phyloP scores from a whole-genome alignment of 164 flowering plant species.

The Annona cherimola region DNA sequence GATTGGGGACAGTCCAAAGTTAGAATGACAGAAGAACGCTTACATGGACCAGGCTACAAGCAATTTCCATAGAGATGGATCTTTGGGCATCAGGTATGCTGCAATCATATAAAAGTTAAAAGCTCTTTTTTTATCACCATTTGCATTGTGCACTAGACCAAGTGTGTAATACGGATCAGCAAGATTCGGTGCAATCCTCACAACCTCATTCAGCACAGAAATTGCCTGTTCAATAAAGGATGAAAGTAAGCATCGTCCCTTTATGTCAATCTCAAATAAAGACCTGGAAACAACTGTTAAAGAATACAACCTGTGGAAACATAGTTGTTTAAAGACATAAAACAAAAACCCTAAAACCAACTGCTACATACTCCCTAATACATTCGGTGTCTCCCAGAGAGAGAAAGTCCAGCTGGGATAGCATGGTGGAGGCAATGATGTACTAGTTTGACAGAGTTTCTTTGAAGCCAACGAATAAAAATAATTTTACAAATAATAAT shows the following conservation, averaged over 20 bases:
- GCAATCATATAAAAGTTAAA: conserved; percentile 59
- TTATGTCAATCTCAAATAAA: no score
- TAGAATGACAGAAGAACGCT: conserved; percentile 10
- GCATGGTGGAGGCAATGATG: no score
- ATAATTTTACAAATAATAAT: no score
- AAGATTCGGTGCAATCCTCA: conserved; percentile 54
- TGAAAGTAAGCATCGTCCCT: background rate
- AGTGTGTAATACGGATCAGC: conserved; percentile 63
- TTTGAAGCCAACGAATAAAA: no score
- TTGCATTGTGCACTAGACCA: conserved; percentile 52
- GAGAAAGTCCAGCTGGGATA: no score
- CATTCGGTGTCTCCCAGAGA: no score
- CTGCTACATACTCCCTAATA: no score
- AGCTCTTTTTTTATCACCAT: conserved; percentile 47
- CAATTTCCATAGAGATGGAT: conserved; percentile 61
- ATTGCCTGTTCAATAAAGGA: conserved; percentile 34
- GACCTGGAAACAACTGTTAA: no score
- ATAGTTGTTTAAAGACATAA: no score
- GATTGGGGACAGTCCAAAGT: background rate
- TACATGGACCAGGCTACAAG: conserved; percentile 42
- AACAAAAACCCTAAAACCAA: no score
- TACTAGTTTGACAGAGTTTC: no score
- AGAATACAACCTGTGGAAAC: no score
- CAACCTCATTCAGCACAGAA: conserved; percentile 41
- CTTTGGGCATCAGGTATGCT: conserved; percentile 57